Percentiles rank a stretch among this genome's conserved stretches.
These are phyloP conservation scores for Paxillus involutus DNA, from an alignment of 768 basidiomycete species.

Conservation along the genomic window DNA sequence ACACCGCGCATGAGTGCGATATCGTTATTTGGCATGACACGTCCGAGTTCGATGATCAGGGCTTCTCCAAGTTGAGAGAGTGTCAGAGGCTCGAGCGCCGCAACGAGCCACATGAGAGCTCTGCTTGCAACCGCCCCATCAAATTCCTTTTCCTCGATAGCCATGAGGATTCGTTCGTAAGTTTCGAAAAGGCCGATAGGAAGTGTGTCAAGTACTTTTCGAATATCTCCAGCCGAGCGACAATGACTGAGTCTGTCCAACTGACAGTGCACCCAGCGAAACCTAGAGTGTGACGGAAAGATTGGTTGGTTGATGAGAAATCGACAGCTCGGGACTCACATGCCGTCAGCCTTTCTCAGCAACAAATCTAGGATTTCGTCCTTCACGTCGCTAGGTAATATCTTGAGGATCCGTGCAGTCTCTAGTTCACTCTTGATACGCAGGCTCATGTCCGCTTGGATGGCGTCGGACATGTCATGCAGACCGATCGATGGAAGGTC, in stretches of 20 bases:
- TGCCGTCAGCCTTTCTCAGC: too few species aligned
- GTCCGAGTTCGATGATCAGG: too few species aligned
- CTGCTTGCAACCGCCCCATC: neutral
- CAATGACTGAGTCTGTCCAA: neutral
- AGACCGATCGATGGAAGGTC: neutral
- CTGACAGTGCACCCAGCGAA: constrained; percentile 9
- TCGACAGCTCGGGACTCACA: too few species aligned
- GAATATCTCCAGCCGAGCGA: neutral
- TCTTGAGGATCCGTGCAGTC: neutral
- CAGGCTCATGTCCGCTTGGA: neutral
- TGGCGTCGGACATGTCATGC: neutral
- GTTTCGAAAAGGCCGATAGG: constrained; percentile 21
- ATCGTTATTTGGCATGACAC: too few species aligned
- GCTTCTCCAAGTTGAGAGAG: too few species aligned
- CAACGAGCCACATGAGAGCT: too few species aligned
- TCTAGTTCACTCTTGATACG: neutral
- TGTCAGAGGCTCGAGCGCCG: too few species aligned
- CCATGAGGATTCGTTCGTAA: constrained; percentile 16
- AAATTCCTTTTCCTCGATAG: neutral
- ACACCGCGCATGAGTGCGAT: too few species aligned
- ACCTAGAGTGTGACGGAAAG: neutral
- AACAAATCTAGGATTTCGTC: too few species aligned
- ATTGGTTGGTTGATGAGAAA: too few species aligned
- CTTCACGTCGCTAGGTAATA: too few species aligned
- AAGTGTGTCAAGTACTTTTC: constrained; percentile 4